Evolutionary conservation across 441 rosid species (phyloP).

Genomic region (Brassica balearica): DNA sequence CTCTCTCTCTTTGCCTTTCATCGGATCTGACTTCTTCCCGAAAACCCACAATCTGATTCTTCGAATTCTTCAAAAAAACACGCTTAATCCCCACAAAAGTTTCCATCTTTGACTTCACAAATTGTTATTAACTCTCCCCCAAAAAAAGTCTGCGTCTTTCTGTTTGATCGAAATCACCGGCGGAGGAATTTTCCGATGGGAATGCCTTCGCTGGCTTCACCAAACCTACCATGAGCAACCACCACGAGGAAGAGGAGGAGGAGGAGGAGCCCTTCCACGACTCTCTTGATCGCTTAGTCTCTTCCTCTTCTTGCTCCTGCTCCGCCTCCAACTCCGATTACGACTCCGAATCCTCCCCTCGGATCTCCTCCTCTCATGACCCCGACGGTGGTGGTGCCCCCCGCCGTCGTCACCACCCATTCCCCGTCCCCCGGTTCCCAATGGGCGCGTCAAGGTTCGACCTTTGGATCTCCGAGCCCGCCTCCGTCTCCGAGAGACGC

Average conservation of each 20-base stretch:
- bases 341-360: constrained; percentile 52
- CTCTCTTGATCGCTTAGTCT: constrained; percentile 86
- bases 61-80: constrained; percentile 35
- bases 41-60: constrained; percentile 41
- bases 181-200: constrained; percentile 53
- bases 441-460: constrained; percentile 65
- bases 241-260: constrained; percentile 52
- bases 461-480: constrained; percentile 92
- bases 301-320: constrained; percentile 72
- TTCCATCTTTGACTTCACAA: constrained; percentile 24
- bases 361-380: constrained; percentile 57
- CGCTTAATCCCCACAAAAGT: constrained; percentile 30
- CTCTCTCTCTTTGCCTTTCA: constrained; percentile 45
- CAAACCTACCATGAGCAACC: constrained; percentile 42
- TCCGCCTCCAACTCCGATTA: constrained; percentile 64
- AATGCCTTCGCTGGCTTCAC: constrained; percentile 48
- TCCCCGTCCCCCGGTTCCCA: constrained; percentile 59
- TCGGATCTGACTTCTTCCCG: constrained; percentile 66
- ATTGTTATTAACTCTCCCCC: background rate
- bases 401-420: constrained; percentile 42
- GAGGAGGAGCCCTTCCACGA: constrained; percentile 89
- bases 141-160: constrained; percentile 24
- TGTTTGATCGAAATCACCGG: constrained; percentile 40
- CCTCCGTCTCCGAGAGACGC: constrained; percentile 87
- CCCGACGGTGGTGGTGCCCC: constrained; percentile 25